Base-by-base conservation (phyloP, 805 yeast genomes). In the Metschnikowia dekortorum region DNA sequence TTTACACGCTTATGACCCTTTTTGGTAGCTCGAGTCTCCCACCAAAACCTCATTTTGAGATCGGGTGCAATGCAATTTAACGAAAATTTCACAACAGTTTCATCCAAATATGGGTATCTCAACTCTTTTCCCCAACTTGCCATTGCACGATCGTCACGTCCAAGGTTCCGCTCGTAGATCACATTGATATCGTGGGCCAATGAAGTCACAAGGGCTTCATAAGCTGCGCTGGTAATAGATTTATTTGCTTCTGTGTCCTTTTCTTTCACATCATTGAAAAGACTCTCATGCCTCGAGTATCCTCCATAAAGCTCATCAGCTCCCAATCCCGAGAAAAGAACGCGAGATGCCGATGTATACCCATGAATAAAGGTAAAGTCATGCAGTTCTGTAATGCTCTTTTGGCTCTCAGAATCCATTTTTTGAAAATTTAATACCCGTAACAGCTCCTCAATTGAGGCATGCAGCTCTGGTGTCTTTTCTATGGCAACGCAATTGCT, bases 281-380 rank as follows among this genome's bases (percentile, higher is more conserved):
- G 61, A 33, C 80, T 66, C 53, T 81, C 84, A 58, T 94, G 95
- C 41, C 97, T 76, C 22, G 96, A 87, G 64, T 94, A 94, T 0
- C 99, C 99, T 0, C 96, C 99, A 72, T 87, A 91, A 16, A 94
- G 69, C 66, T 94, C 99, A 69, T 94, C 99, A 0, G 99, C 99
- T 1, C 99, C 99, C 10, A 94, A 73, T 0, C 99, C 99, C 48
- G 96, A 88, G 34, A 94, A 71, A 8, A 94, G 65, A 0, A 94
- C 96, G 56, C 82, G 79, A 8, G 89, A 79, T 8, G 67, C 63
- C 16, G 90, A 79, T 2, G 61, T 54, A 58, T 83, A 85, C 7
- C 55, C 49, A 9, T 22, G 11, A 3, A 30, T 29, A 6, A 14
- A 39, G 11, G 26, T 26, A 8, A 44, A 44, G 14, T 14, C 6